Evolutionary conservation across 2,329 filamentous ascomycete genomes (phyloP).

Genomic region (Colletotrichum siamense): DNA sequence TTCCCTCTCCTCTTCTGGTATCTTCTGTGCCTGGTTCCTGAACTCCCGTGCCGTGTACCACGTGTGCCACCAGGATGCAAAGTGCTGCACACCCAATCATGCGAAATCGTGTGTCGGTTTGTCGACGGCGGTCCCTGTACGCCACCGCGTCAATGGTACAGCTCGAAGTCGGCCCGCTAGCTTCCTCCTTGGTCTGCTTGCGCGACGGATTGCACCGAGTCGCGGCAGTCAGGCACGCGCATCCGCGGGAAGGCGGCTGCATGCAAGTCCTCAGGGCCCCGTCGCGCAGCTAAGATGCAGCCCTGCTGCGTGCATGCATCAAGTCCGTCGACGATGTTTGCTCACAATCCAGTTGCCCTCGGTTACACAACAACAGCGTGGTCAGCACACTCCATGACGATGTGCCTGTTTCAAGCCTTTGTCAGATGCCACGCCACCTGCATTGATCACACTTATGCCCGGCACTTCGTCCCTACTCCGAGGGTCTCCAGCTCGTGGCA

Average conservation of each 20-base stretch:
- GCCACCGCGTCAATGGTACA: conserved; percentile 3
- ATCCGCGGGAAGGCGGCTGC: background rate
- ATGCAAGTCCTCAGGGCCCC: background rate
- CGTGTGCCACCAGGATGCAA: background rate
- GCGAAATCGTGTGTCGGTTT: background rate
- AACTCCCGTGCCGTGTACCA: background rate
- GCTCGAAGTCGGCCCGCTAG: background rate
- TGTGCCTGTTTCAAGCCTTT: conserved; percentile 6
- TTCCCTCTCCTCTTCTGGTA: background rate
- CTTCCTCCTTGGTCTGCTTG: background rate
- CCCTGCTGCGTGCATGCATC: background rate
- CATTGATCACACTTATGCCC: background rate
- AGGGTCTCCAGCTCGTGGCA: background rate
- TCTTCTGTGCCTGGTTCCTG: background rate
- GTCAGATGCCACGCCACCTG: background rate
- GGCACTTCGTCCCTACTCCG: background rate
- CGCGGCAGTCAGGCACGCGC: background rate
- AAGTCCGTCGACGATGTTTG: background rate
- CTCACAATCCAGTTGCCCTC: background rate
- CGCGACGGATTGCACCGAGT: background rate
- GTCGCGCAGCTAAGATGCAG: background rate
- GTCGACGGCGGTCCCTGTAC: background rate
- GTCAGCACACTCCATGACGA: background rate
- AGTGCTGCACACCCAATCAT: background rate
- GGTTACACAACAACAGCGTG: background rate